These are phyloP conservation scores for Berberis vulgaris DNA, from an alignment of 164 flowering plant species.

Conservation along the genomic window DNA sequence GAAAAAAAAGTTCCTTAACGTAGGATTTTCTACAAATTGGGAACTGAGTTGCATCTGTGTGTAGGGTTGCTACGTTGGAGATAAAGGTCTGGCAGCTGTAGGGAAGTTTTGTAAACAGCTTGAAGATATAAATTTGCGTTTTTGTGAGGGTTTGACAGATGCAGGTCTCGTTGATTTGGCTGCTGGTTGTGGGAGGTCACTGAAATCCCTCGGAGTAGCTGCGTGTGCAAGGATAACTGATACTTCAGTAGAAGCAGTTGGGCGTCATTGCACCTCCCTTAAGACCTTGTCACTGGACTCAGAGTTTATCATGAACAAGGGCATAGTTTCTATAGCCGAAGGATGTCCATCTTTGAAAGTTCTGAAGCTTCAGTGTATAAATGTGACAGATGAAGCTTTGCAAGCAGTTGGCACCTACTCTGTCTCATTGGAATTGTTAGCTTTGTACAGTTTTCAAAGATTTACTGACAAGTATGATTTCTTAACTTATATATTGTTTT, in stretches of 20 bases:
- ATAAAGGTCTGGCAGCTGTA: slow-evolving; percentile 67
- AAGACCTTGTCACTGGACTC: slow-evolving; percentile 72
- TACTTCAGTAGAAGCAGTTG: slow-evolving; percentile 66
- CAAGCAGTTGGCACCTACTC: slow-evolving; percentile 55
- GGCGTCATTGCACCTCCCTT: slow-evolving; percentile 58
- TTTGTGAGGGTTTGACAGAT: slow-evolving; percentile 87
- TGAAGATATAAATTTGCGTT: slow-evolving; percentile 76
- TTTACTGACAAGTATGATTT: slow-evolving; percentile 61
- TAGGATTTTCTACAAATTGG: too few relatives aligned
- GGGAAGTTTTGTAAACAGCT: slow-evolving; percentile 75
- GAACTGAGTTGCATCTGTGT: slow-evolving; percentile 4
- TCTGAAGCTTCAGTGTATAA: slow-evolving; percentile 69
- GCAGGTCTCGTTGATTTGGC: slow-evolving; percentile 56
- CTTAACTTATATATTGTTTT: neutral
- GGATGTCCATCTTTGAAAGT: slow-evolving; percentile 64
- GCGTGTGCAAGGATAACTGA: slow-evolving; percentile 87
- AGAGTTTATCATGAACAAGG: slow-evolving; percentile 56
- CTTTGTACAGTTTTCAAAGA: slow-evolving; percentile 69
- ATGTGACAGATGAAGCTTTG: slow-evolving; percentile 79
- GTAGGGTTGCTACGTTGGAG: slow-evolving; percentile 87
- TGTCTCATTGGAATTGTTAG: slow-evolving; percentile 55
- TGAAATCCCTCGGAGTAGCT: slow-evolving; percentile 68
- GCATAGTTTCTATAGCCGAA: slow-evolving; percentile 62
- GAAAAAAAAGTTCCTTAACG: too few relatives aligned
- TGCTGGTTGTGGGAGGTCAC: slow-evolving; percentile 52